phyloP scores from a whole-genome alignment of 83 land plant genomes.

The Diphasiastrum complanatum region DNA sequence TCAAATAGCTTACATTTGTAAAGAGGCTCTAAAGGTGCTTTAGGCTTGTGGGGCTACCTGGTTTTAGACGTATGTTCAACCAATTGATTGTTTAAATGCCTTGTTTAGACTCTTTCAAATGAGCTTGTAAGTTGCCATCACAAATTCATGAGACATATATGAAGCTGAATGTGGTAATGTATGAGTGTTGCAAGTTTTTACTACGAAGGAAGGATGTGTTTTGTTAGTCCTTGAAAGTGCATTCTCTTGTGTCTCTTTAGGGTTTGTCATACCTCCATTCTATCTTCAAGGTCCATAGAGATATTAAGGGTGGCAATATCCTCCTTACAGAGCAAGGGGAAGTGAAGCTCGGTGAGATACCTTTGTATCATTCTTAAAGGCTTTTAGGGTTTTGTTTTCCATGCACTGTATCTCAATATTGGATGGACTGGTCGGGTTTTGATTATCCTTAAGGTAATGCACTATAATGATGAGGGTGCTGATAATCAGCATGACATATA shows the following conservation, averaged over 20 bases:
- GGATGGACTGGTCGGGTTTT: not conserved
- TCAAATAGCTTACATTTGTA: slow-evolving; percentile 90
- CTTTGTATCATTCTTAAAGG: not conserved
- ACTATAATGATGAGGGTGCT: not conserved
- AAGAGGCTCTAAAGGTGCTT: slow-evolving; percentile 94
- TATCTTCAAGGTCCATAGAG: slow-evolving; percentile 95
- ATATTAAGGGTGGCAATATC: slow-evolving; percentile 98
- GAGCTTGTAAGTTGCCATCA: no score
- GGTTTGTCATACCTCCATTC: slow-evolving; percentile 90
- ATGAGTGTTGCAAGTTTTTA: no score
- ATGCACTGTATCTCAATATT: not conserved
- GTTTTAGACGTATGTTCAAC: no score
- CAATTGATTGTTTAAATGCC: no score
- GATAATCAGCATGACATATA: slow-evolving; percentile 7
- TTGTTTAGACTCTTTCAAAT: no score
- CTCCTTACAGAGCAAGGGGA: slow-evolving; percentile 90
- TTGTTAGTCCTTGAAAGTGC: no score
- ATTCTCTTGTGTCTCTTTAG: no score
- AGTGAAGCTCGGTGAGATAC: slow-evolving; percentile 71
- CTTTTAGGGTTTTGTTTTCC: not conserved
- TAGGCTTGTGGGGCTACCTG: no score
- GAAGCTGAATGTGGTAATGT: no score
- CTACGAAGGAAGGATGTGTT: no score
- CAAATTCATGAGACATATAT: no score
- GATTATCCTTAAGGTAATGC: slow-evolving; percentile 10